Evolutionary conservation across 805 yeast genomes (phyloP), one percentile per base, ranked within the genome.

Genomic region (Candida mattraensis): DNA sequence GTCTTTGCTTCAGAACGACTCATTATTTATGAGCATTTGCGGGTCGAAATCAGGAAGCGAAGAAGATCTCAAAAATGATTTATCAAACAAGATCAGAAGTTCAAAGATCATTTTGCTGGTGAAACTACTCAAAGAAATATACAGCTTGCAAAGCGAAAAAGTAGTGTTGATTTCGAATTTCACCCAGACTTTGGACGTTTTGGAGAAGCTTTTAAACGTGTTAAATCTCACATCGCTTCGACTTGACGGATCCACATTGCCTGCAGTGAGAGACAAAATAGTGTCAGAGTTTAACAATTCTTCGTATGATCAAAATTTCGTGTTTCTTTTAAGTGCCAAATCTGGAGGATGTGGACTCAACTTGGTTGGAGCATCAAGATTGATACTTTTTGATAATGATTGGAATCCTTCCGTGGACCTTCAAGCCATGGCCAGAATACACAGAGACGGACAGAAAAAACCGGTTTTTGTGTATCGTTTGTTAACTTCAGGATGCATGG

Each of bases 361-460:
- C 53, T 65, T 93, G 21, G 74, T 86, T 21, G 99, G 98, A 0
- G 99, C 95, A 0, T 86, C 95, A 0, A 64, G 98, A 18, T 63
- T 93, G 25, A 71, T 93, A 5, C 63, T 93, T 15, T 83, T 86
- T 53, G 99, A 93, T 56, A 87, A 93, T 45, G 98, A 93, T 54
- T 93, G 99, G 99, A 93, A 93, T 46, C 99, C 99, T 0, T 78
- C 96, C 0, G 72, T 82, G 9, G 99, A 93, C 54, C 58, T 84
- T 21, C 99, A 93, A 58, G 95, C 97, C 0, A 86, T 91, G 94
- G 95, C 97, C 1, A 66, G 99, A 44, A 80, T 93, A 5, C 96
- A 91, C 54, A 69, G 99, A 50, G 97, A 91, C 58, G 99, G 99
- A 0, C 99, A 93, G 56, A 74, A 62, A 30, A 72, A 63, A 30